Percentiles rank a stretch among this genome's conserved stretches.
These are phyloP conservation scores for Pelargonium citronellum DNA, from an alignment of 441 rosid species.

Conservation along the genomic window DNA sequence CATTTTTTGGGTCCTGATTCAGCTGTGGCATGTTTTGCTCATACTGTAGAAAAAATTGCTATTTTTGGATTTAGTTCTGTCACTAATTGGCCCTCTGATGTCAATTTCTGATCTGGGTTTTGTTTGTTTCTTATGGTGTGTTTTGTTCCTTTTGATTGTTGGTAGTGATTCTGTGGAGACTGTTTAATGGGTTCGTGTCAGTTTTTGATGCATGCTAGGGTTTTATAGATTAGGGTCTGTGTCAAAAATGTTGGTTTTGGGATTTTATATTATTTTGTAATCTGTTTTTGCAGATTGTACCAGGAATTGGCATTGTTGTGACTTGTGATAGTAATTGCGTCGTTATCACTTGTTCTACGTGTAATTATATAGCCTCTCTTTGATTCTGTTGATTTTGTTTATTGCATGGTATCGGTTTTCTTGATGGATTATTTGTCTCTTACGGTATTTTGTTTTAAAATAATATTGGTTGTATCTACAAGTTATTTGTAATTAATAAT, in stretches of 20 bases:
- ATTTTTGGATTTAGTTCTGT: neutral
- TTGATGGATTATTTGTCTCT: too few species aligned
- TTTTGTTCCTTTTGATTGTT: neutral
- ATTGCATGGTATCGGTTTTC: too few species aligned
- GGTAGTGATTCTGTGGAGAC: neutral
- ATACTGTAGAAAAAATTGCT: neutral
- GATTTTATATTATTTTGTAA: neutral
- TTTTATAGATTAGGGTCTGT: neutral
- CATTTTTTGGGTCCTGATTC: neutral
- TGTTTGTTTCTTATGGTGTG: neutral
- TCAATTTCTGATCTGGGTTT: neutral
- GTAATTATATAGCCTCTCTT: too few species aligned
- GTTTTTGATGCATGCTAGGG: neutral
- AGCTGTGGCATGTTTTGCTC: neutral
- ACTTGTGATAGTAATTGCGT: too few species aligned
- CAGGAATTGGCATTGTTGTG: too few species aligned
- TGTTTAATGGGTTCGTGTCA: neutral
- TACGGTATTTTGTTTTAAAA: too few species aligned
- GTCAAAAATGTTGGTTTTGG: neutral
- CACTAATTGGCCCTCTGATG: neutral
- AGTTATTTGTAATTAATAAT: neutral
- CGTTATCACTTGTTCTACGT: too few species aligned
- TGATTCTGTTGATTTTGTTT: too few species aligned
- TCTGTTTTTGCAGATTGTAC: too few species aligned
- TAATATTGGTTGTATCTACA: neutral